Conservation (phyloP, 1,139 yeast genomes). For the Zhuliangozyma parablackwelliae region DNA sequence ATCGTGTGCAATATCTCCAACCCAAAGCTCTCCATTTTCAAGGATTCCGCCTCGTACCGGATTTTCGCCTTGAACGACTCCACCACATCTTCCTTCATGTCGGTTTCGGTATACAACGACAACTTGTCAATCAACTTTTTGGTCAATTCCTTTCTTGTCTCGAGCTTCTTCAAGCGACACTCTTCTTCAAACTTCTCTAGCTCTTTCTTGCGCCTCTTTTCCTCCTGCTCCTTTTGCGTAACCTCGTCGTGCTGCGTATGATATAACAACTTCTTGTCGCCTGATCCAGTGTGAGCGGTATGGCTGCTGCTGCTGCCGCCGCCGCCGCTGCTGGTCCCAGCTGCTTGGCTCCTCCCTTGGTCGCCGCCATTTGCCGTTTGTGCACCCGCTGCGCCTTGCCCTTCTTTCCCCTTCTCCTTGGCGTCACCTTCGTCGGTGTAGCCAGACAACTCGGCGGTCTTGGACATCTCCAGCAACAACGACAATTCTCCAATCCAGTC, state of each 20-base stretch:
- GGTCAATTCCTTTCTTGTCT: constrained; percentile 63
- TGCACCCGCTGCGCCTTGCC: not conserved
- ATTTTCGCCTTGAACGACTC: constrained; percentile 67
- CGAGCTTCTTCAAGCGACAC: constrained; percentile 64
- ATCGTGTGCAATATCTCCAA: constrained; percentile 83
- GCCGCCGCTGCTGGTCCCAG: not conserved
- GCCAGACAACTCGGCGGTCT: constrained; percentile 51
- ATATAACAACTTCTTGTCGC: constrained; percentile 3
- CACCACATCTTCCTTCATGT: constrained; percentile 63
- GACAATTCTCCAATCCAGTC: constrained; percentile 78
- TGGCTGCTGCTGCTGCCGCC: too few species aligned
- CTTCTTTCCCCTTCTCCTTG: constrained; percentile 12
- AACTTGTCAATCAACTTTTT: constrained; percentile 62
- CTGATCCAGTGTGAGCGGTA: not conserved
- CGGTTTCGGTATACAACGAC: constrained; percentile 80
- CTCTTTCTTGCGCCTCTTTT: constrained; percentile 52
- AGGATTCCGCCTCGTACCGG: constrained; percentile 76
- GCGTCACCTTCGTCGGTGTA: constrained; percentile 33
- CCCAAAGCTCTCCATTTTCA: constrained; percentile 94
- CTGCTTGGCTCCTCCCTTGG: not conserved
- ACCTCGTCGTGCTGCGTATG: constrained; percentile 13
- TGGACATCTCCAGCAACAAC: constrained; percentile 54
- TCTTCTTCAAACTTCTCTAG: constrained; percentile 78
- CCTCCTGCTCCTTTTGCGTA: constrained; percentile 38
- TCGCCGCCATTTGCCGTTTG: not conserved